Evolutionary conservation across 176 grass and related monocot genomes (phyloP), one percentile per base, ranked within the genome.

Genomic region (Oryza brachyantha): DNA sequence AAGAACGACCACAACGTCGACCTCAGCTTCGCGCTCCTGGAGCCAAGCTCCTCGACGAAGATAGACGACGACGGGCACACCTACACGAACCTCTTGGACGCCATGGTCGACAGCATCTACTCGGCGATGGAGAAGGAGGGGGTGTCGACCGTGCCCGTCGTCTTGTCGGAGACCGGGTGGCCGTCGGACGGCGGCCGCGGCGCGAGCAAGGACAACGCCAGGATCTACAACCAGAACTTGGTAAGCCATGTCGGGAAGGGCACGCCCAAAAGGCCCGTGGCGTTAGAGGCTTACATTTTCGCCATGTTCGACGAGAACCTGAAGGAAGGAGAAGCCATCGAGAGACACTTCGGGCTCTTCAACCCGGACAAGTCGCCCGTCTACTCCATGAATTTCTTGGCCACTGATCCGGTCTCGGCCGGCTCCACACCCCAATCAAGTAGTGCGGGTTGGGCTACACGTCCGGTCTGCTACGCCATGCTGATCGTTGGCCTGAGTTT

Each of bases 231-330:
- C 72, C 92, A 95, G 77, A 86, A 84, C 0, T 57, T 94, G 46
- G 77, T 91, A 10, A 19, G 77, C 35, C 92, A 94, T 22, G 80
- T 83, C 0, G 19, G 52, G 5, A 19, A 45, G 0, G 91, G 92
- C 26, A 91, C 92, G 13, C 88, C 92, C 27, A 88, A 68, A 83
- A 84, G 54, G 42, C 61, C 40, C 1, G 79, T 72, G 0, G 0
- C 67, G 2, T 7, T 94, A 4, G 88, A 91, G 72, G 42, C 88
- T 0, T 94, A 60, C 64, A 67, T 94, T 19, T 91, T 91, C 67
- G 80, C 88, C 19, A 94, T 94, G 85, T 91, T 94, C 67, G 86
- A 86, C 37, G 88, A 94, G 88, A 79, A 94, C 70, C 61, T 77
- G 75, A 91, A 94, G 72, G 0, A 1, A 1, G 86, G 83, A 1